Base-by-base conservation (phyloP, 768 basidiomycete species). In the Boletus patriciae region DNA sequence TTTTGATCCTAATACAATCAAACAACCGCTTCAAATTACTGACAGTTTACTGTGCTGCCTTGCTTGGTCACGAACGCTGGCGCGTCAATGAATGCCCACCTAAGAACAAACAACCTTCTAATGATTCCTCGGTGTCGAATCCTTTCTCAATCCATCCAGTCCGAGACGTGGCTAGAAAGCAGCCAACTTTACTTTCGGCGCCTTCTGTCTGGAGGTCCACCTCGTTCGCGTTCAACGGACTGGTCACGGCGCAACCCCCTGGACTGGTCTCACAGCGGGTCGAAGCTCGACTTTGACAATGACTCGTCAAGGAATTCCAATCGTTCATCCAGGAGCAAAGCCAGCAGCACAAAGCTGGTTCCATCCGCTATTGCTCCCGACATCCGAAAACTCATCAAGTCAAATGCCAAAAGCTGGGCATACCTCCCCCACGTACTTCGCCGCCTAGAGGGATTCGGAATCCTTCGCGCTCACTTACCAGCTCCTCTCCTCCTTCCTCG, bases 391-490 rank as follows among this genome's bases (percentile, higher is more conserved):
- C 46, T 77, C 53, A 73, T 84, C 48, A 60, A 75, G 45, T 56
- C 53, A 5, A 66, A 78, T 40, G 77, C 77, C 12, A 50, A 60
- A 7, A 40, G 54, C 1, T 85, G 84, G 84, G 69, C 74, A 3
- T 46, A 46, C 9, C 57, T 59, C 25, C 66, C 61, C 2, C 55
- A 60, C 23, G 70, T 82, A 3, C 66, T 52, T 15, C 53, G 63
- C 4, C 81, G 85, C 34, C 68, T 88, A 16, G 57, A 66, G 15
- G 60, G 70, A 1, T 85, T 81, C 56, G 86, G 85, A 12, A 71
- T 88, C 18, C 78, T 78, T 18, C 31, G 53, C 2, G 31, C 46
- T 0, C 75, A 85, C 52, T 52, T 78, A 2, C 51, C 52, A 3
- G 71, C 75, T 86, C 4, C 76, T 88, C 7, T 57, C 66, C 4